Percentiles rank a stretch among this genome's conserved stretches.
Conservation (phyloP, 768 basidiomycete species). For the Tricholoma bakamatsutake region DNA sequence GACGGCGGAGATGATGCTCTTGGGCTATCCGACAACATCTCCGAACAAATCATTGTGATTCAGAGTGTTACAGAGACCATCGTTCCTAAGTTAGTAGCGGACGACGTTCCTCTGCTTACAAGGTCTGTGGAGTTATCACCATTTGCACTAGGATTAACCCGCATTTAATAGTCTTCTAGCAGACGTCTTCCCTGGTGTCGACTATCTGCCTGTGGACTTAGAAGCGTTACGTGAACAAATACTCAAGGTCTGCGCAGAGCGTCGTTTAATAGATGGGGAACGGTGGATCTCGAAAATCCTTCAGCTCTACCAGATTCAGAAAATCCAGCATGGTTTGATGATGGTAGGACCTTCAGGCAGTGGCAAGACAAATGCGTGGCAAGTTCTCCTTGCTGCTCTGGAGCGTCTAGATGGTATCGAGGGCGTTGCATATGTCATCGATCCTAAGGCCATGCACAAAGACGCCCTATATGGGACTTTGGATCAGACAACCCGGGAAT, state of each 20-base stretch:
- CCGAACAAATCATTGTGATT: conserved; percentile 95
- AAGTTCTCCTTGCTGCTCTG: conserved; percentile 83
- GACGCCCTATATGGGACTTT: conserved; percentile 96
- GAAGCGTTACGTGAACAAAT: conserved; percentile 84
- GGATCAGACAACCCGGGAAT: conserved; percentile 95
- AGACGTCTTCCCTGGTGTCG: conserved; percentile 96
- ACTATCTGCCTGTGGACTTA: conserved; percentile 85
- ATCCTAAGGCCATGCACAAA: conserved; percentile 99
- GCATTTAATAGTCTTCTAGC: conserved; percentile 63
- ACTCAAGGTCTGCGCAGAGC: conserved; percentile 78
- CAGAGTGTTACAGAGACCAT: conserved; percentile 99
- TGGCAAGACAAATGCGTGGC: conserved; percentile 97
- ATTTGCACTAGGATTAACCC: conserved; percentile 2
- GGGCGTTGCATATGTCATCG: conserved; percentile 93
- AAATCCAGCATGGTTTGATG: conserved; percentile 99
- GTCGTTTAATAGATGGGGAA: conserved; percentile 79
- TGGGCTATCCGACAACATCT: conserved; percentile 62
- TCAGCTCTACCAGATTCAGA: conserved; percentile 98
- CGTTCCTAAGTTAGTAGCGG: conserved; percentile 95
- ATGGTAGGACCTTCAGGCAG: conserved; percentile 98
- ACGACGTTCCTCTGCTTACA: conserved; percentile 91
- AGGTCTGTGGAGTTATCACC: conserved; percentile 44
- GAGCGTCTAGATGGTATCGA: conserved; percentile 89
- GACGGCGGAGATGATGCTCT: conserved; percentile 35
- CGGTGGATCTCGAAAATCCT: conserved; percentile 94